These are phyloP conservation scores for Cubamyces sp. DNA, from an alignment of 768 basidiomycete genomes.

Conservation along the genomic window DNA sequence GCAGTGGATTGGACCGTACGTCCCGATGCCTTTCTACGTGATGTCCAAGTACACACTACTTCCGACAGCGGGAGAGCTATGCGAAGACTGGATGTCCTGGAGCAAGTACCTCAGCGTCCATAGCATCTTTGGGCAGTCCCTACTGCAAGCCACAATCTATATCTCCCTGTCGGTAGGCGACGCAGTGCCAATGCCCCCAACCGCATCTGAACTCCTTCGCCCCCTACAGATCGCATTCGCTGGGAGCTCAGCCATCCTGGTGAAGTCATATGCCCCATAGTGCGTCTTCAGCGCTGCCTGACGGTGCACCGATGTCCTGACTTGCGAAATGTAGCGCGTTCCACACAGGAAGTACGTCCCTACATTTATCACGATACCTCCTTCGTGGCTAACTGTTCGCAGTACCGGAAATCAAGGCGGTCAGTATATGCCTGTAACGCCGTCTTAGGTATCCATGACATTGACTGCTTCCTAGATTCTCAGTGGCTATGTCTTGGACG, in stretches of 20 bases:
- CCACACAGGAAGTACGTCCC: conserved; percentile 74
- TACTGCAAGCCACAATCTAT: conserved; percentile 69
- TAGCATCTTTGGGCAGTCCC: conserved; percentile 60
- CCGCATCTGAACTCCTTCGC: neutral
- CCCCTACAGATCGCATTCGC: conserved; percentile 58
- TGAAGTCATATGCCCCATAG: conserved; percentile 72
- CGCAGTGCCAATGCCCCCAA: neutral
- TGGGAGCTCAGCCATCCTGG: conserved; percentile 64
- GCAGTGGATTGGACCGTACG: conserved; percentile 63
- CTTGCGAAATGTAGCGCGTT: conserved; percentile 54
- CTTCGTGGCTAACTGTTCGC: conserved; percentile 3
- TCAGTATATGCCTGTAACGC: conserved; percentile 36
- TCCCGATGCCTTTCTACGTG: conserved; percentile 9
- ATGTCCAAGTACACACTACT: too few species aligned
- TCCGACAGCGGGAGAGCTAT: conserved; percentile 62
- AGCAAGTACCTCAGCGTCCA: conserved; percentile 57
- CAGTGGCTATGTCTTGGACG: conserved; percentile 84
- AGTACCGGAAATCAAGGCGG: conserved; percentile 84
- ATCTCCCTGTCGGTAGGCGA: conserved; percentile 62
- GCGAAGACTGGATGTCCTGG: conserved; percentile 71
- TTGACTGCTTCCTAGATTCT: conserved; percentile 54
- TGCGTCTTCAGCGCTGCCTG: conserved; percentile 38
- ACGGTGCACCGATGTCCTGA: neutral
- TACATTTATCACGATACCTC: neutral
- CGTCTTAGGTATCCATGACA: neutral